Conservation (phyloP, 2,329 filamentous ascomycete genomes). For the Stachybotrys chartarum region DNA sequence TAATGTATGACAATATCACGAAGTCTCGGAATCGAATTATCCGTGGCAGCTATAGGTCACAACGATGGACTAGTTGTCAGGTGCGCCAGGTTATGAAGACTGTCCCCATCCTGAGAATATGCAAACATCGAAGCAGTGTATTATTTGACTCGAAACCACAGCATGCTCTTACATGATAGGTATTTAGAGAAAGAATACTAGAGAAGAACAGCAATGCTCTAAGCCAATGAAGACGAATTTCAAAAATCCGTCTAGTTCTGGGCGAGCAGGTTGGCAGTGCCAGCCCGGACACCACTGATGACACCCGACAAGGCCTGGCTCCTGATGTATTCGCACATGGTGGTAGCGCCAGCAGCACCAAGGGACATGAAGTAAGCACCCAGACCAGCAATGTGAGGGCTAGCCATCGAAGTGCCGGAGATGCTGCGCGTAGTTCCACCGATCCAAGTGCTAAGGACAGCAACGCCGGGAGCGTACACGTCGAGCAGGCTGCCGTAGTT, state of each 20-base stretch:
- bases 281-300: constrained; percentile 23
- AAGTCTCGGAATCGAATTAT: too few species aligned
- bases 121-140: too few species aligned
- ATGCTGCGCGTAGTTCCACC: constrained; percentile 26
- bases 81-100: too few species aligned
- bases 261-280: constrained; percentile 23
- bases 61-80: too few species aligned
- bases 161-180: too few species aligned
- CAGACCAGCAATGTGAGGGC: constrained; percentile 29
- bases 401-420: constrained; percentile 32
- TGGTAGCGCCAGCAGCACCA: constrained; percentile 19
- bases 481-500: constrained; percentile 34
- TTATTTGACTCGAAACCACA: too few species aligned
- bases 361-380: constrained; percentile 33
- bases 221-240: too few species aligned
- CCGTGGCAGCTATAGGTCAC: too few species aligned
- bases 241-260: constrained; percentile 15
- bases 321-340: constrained; percentile 33
- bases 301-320: constrained; percentile 28
- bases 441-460: constrained; percentile 32
- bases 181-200: too few species aligned
- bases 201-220: too few species aligned
- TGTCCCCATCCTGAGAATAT: too few species aligned
- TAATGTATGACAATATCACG: too few species aligned
- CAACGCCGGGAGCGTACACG: constrained; percentile 30